phyloP scores from a whole-genome alignment of 2,329 filamentous ascomycete genomes.

The Acrocalymma vagum region DNA sequence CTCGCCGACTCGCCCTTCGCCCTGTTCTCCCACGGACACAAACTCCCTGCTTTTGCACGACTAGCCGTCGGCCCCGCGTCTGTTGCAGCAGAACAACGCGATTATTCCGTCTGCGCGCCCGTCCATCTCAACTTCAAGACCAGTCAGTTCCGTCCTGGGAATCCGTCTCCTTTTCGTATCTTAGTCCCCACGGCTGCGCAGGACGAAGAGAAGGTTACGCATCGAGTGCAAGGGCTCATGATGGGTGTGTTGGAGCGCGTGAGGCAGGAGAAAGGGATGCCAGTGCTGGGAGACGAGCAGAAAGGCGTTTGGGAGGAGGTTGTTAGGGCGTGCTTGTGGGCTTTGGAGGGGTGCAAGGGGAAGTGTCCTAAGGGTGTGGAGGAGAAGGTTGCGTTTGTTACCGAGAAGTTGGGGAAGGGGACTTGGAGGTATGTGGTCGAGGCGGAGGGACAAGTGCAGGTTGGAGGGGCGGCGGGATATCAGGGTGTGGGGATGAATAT shows the following conservation, averaged over 20 bases:
- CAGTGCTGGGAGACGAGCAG: slow-evolving; percentile 20
- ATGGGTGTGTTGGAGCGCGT: slow-evolving; percentile 40
- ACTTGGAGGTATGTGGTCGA: slow-evolving; percentile 29
- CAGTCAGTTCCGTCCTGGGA: slow-evolving; percentile 18
- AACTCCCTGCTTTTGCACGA: slow-evolving; percentile 32
- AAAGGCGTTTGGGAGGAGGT: slow-evolving; percentile 34
- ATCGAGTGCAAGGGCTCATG: slow-evolving; percentile 37
- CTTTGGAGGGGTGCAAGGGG: slow-evolving; percentile 29
- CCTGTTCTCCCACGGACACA: slow-evolving; percentile 9
- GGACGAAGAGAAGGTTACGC: slow-evolving; percentile 26
- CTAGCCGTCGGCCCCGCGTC: slow-evolving; percentile 34
- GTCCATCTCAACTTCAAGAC: slow-evolving; percentile 25
- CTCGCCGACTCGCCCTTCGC: slow-evolving; percentile 38
- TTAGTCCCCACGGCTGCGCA: slow-evolving; percentile 22
- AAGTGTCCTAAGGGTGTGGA: slow-evolving; percentile 35
- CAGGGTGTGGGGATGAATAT: slow-evolving; percentile 1
- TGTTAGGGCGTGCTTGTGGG: slow-evolving; percentile 31
- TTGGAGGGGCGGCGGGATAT: neutral
- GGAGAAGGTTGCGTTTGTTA: slow-evolving; percentile 34
- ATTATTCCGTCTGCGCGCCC: slow-evolving; percentile 30
- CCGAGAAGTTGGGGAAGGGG: slow-evolving; percentile 29
- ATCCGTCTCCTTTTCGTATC: slow-evolving; percentile 28
- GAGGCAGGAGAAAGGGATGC: slow-evolving; percentile 29
- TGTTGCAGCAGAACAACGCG: slow-evolving; percentile 5
- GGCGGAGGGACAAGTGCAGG: slow-evolving; percentile 4